A percentile compares a stretch with the other conserved stretches of the same genome.
phyloP scores from a whole-genome alignment of 2,329 filamentous ascomycete species.

The Plenodomus lindquistii region DNA sequence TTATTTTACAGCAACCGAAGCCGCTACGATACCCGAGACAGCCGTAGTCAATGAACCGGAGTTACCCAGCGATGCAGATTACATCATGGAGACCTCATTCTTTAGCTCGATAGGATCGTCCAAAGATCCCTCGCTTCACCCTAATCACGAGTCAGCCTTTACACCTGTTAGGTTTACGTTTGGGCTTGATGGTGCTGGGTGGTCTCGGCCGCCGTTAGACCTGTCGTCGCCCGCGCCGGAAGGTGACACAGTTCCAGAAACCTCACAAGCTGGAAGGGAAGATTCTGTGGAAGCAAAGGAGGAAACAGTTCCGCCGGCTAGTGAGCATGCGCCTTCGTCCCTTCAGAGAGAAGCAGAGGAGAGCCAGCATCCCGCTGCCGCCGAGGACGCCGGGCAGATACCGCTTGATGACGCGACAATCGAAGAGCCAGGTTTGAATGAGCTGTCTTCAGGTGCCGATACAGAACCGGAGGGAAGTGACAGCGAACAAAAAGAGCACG shows the following conservation, averaged over 20 bases:
- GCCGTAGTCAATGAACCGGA: constrained; percentile 9
- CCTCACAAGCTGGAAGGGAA: background rate
- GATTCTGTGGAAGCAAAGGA: background rate
- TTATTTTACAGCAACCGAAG: constrained; percentile 8
- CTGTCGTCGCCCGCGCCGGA: constrained; percentile 22
- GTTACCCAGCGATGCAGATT: constrained; percentile 22
- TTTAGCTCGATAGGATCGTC: constrained; percentile 39
- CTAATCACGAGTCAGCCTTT: constrained; percentile 40
- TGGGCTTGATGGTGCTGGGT: constrained; percentile 36
- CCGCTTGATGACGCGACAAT: background rate
- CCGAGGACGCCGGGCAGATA: background rate
- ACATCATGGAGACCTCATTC: constrained; percentile 38
- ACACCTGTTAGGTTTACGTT: constrained; percentile 43
- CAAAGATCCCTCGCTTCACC: constrained; percentile 23
- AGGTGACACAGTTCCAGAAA: constrained; percentile 1
- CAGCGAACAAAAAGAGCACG: constrained; percentile 1
- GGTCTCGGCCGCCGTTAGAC: constrained; percentile 21
- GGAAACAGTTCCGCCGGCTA: background rate
- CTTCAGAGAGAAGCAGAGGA: background rate
- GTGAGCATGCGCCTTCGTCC: background rate
- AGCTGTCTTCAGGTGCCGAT: constrained; percentile 17
- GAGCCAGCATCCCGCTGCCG: background rate
- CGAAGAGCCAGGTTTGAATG: constrained; percentile 10
- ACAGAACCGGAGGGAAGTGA: constrained; percentile 7
- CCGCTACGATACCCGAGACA: constrained; percentile 2